These are phyloP conservation scores for Lasiosphaeris hirsuta DNA, from an alignment of 495 filamentous ascomycete genomes.

Conservation along the genomic window DNA sequence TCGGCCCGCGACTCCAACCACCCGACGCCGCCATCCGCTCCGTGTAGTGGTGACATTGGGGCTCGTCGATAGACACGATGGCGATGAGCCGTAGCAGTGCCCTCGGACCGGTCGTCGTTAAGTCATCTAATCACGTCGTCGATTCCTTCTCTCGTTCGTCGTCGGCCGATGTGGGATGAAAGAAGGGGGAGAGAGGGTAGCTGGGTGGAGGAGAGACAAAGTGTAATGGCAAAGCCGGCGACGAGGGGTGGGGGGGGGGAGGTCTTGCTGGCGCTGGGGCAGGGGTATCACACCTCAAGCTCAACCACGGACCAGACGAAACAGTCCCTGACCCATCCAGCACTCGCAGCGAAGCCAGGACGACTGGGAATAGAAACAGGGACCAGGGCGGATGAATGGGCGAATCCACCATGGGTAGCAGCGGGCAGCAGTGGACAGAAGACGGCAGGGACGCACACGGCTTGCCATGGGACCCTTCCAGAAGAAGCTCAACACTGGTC, in stretches of 20 bases:
- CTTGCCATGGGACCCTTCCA: conserved; percentile 19
- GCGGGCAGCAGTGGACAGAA: conserved; percentile 4
- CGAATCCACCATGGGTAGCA: conserved; percentile 9
- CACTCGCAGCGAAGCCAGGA: conserved; percentile 25
- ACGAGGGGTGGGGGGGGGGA: conserved; percentile 5
- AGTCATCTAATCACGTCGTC: conserved; percentile 46
- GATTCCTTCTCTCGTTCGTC: conserved; percentile 25
- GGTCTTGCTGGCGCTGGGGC: conserved; percentile 2
- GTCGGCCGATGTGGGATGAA: conserved; percentile 32
- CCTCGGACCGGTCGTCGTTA: conserved; percentile 38
- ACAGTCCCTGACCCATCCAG: conserved; percentile 42
- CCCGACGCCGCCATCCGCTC: conserved; percentile 30
- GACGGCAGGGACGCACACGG: conserved; percentile 9
- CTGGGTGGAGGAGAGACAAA: conserved; percentile 25
- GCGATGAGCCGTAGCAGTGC: conserved; percentile 43
- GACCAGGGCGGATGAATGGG: conserved; percentile 25
- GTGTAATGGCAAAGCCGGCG: conserved; percentile 23
- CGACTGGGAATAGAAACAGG: conserved; percentile 39
- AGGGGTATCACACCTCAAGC: conserved; percentile 23
- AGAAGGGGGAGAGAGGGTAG: conserved; percentile 20
- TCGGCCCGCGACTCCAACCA: conserved; percentile 44
- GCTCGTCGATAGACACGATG: conserved; percentile 31
- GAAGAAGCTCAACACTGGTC: conserved; percentile 16
- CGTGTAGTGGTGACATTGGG: conserved; percentile 35
- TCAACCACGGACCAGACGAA: conserved; percentile 44